Evolutionary conservation across 257 asterid species (phyloP), one percentile per base, ranked within the genome.

Genomic region (Solanum clarkiae): DNA sequence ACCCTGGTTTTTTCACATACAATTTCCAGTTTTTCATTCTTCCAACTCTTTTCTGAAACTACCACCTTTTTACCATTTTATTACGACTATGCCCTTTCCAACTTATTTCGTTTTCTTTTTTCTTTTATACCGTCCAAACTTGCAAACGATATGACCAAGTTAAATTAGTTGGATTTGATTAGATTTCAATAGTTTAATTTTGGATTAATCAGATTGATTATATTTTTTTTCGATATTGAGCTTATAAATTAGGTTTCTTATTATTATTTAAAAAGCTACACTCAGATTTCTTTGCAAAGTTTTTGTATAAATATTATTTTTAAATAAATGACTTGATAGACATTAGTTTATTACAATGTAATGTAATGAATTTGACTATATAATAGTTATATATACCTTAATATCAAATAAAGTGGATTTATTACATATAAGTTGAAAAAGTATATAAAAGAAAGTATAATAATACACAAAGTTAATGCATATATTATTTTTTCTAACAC

Each of bases 21-120:
- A 66, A 84, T 42, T 17, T 79, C 45, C 15, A 69, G 54, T 68
- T 70, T 75, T 81, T 49, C 77, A 44, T 15, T 20, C 17, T 13
- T 17, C 12, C 4, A 63, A 24, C 22, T 70, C 60, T 85, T 80
- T 22, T 36, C 24, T 32, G 40, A 12, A 18, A 70, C 2, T 20
- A 24, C 45, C 55, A 8, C 47, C 59, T 60, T 86, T 81, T 88
- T 89, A 84, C 89, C 14, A 6, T 17, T 59, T 49, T 62, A 53
- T 81, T 87, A 86, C 86, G 86, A 68, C 83, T 87, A 86, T 74
- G 29, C 4, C 54, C 56, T 68, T 36, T 8, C 51, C 8, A 36
- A 36, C 77, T 36, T 29, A 29, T 29, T 36, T 36, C 16, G 4
- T 63, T 63, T 11, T 22, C 11, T 18, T 18, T 57, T 4, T 36